These are phyloP conservation scores for barley (Hordeum vulgare) DNA, from an alignment of 176 grass and related monocot species.

Conservation along the genomic window DNA sequence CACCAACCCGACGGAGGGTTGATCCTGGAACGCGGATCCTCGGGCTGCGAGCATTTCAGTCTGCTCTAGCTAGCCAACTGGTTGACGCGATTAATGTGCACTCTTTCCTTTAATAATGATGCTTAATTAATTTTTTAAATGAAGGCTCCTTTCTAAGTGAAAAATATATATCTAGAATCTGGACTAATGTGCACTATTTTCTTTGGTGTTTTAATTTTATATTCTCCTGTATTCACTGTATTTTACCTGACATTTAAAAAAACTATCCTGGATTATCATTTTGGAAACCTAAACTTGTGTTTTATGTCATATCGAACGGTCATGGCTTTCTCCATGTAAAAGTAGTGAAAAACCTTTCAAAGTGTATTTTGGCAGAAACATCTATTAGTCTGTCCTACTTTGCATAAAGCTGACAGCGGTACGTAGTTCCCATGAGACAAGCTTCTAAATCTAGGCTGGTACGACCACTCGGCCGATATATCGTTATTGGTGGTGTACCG, in stretches of 20 bases:
- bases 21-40: neutral
- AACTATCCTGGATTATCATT: neutral
- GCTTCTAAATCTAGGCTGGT: neutral
- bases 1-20: neutral
- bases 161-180: neutral
- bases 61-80: neutral
- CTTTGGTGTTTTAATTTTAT: neutral
- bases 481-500: neutral
- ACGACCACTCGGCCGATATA: neutral
- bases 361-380: neutral
- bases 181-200: neutral
- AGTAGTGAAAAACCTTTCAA: neutral
- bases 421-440: neutral
- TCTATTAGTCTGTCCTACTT: neutral
- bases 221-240: neutral
- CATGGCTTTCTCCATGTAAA: neutral
- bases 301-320: neutral
- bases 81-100: neutral
- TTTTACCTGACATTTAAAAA: constrained; percentile 6
- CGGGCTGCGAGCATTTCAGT: neutral
- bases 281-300: neutral
- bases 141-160: neutral
- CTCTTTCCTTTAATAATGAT: neutral
- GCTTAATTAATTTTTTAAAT: neutral
- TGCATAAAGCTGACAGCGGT: neutral